A percentile compares a stretch with the other conserved stretches of the same genome.
phyloP scores from a whole-genome alignment of 1,284 basidiomycete species.

The Polyporus tsugae region DNA sequence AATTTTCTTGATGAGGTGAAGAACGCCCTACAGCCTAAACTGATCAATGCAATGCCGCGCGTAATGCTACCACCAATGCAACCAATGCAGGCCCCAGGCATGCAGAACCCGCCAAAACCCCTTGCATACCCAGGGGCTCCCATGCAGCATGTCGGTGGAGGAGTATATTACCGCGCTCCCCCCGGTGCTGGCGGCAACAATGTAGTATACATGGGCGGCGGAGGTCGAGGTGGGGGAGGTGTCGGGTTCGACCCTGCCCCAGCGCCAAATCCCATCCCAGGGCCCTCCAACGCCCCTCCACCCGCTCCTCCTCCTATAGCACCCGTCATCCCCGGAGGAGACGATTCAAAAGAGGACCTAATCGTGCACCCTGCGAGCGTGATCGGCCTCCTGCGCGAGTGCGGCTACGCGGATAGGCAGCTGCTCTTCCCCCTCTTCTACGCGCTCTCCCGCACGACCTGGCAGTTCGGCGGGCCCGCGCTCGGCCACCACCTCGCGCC shows the following conservation, averaged over 20 bases:
- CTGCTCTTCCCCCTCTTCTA: conserved; percentile 41
- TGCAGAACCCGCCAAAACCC: background rate
- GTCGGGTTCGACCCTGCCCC: background rate
- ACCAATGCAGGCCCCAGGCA: background rate
- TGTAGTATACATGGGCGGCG: background rate
- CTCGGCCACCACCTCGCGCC: conserved; percentile 38
- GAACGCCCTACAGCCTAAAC: background rate
- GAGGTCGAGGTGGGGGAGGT: background rate
- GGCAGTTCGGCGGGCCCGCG: conserved; percentile 35
- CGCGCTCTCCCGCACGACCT: conserved; percentile 37
- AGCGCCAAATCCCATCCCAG: background rate
- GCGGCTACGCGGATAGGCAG: conserved; percentile 30
- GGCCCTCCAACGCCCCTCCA: background rate
- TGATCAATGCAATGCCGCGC: background rate
- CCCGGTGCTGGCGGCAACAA: background rate
- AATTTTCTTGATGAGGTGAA: background rate
- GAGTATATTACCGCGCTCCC: too few relatives aligned
- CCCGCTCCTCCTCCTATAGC: background rate
- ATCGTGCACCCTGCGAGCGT: conserved; percentile 40
- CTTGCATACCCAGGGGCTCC: background rate
- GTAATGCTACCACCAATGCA: background rate
- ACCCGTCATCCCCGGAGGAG: background rate
- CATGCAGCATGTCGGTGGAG: too few relatives aligned
- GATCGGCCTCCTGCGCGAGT: conserved; percentile 40
- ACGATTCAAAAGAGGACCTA: conserved; percentile 28